Base-by-base conservation (phyloP, 257 asterid species). In the Przewalskia tangutica region DNA sequence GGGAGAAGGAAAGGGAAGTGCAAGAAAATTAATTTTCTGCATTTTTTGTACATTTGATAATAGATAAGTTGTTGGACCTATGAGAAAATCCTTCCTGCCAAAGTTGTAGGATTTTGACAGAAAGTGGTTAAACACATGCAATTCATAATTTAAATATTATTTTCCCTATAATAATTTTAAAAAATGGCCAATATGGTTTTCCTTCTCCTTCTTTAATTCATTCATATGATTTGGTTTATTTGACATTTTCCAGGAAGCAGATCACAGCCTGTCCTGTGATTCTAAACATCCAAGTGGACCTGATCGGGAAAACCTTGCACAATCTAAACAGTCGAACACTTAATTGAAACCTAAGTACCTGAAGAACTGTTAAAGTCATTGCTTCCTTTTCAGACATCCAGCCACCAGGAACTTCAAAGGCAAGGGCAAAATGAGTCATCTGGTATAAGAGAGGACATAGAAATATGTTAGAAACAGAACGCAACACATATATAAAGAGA, bases 321-420 rank as follows among this genome's bases (percentile, higher is more conserved):
- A 75, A 18, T 48, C 46, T 51, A 75, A 1, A 23, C 62, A 75
- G 54, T 13, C 7, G 3, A 50, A 48, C 42, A 46, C 4, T 75
- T 75, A 23, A 23, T 20, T 50, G 79, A 75, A 75, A 48, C 60
- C 4, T 9, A 8, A 65, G 60, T 86, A 94, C 97, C 98, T 93
- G 98, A 83, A 94, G 97, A 85, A 94, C 97, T 76, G 95, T 88
- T 84, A 93, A 86, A 56, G 81, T 84, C 81, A 93, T 82, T 46
- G 97, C 91, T 76, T 89, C 97, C 85, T 91, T 88, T 77, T 85
- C 92, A 18, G 89, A 80, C 50, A 86, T 9, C 98, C 97, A 94
- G 77, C 98, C 98, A 84, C 98, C 97, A 83, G 92, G 97, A 84
- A 91, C 88, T 89, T 93, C 97, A 75, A 94, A 94, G 71, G 97